phyloP scores from a whole-genome alignment of 164 flowering plant genomes.

The Sedum album region DNA sequence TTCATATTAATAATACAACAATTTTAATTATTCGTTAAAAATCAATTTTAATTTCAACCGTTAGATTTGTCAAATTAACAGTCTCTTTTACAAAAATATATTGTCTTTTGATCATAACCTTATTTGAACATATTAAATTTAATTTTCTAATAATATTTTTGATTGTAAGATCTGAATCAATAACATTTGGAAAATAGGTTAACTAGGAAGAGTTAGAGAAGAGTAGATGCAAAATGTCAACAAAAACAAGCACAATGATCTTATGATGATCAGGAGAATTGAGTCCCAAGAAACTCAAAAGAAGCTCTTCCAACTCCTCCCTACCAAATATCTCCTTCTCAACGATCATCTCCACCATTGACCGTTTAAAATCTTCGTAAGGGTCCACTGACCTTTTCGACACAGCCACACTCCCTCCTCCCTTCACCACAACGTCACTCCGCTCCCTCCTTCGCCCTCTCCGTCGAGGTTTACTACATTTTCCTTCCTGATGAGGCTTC shows the following conservation, averaged over 20 bases:
- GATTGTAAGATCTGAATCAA: too few relatives aligned
- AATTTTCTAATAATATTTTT: too few relatives aligned
- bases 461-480: background rate
- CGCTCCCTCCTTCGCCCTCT: background rate
- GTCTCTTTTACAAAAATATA: too few relatives aligned
- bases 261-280: constrained; percentile 8
- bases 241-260: constrained; percentile 9
- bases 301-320: constrained; percentile 8
- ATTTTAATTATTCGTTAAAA: too few relatives aligned
- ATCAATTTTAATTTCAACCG: too few relatives aligned
- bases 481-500: background rate
- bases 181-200: too few relatives aligned
- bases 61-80: too few relatives aligned
- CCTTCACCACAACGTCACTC: background rate
- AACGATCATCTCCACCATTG: constrained; percentile 11
- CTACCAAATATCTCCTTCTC: constrained; percentile 1
- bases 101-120: too few relatives aligned
- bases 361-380: constrained; percentile 5
- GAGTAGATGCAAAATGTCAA: constrained; percentile 2
- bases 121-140: too few relatives aligned
- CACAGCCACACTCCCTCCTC: constrained; percentile 1
- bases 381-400: constrained; percentile 4
- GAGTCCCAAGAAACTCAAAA: background rate
- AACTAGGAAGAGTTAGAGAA: background rate
- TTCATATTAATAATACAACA: too few relatives aligned